Base-by-base conservation (phyloP, 805 yeast genomes). In the Yarrowia sp. region DNA sequence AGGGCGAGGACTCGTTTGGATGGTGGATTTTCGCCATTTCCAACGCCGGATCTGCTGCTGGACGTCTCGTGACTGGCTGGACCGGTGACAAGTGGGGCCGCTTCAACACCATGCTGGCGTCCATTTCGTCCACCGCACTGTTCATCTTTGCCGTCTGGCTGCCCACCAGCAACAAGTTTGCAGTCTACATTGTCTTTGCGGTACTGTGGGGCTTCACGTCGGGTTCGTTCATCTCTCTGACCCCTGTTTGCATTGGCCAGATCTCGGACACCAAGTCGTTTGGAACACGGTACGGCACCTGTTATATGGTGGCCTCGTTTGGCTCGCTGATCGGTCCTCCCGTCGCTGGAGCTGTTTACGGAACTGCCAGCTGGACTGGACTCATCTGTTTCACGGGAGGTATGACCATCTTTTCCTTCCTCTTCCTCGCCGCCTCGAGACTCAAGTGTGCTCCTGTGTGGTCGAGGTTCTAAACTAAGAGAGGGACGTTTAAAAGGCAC, bases 171-270 rank as follows among this genome's bases (percentile, higher is more conserved):
- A 69, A 59, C 35, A 69, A 72, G 15, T 50, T 49, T 11, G 75
- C 74, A 36, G 83, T 80, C 0, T 76, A 88, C 66, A 84, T 85
- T 71, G 80, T 81, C 0, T 89, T 87, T 75, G 79, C 87, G 8
- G 83, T 81, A 0, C 67, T 77, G 43, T 85, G 83, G 73, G 92
- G 92, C 0, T 85, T 87, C 72, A 82, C 84, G 69, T 81, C 85
- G 40, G 87, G 91, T 3, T 84, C 89, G 19, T 85, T 89, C 5
- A 78, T 90, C 50, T 83, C 90, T 0, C 74, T 89, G 63, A 84
- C 89, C 0, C 92, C 94, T 0, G 87, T 86, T 4, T 89, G 93
- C 70, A 82, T 88, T n/a, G 85, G 90, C 0, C 84, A 85, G 56
- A 85, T 90, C 38, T 84, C 88, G n/a, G 83, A 82, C 15, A 87